These are phyloP conservation scores for Aphanomyces stellatus DNA, from an alignment of 352 stramenopile genomes.

Conservation along the genomic window DNA sequence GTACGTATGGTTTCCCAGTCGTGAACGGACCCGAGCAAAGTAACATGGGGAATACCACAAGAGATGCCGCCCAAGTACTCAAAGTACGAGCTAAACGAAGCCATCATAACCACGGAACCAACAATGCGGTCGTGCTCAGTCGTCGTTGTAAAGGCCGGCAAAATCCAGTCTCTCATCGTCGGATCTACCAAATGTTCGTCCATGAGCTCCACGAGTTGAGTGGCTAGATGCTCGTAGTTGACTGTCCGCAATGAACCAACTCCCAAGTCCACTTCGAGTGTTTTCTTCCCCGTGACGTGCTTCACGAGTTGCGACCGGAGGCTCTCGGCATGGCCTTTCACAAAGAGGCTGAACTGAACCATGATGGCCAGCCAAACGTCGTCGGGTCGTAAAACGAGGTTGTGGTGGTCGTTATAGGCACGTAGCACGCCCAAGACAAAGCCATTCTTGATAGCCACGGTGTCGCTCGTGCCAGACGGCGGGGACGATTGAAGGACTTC, in stretches of 20 bases:
- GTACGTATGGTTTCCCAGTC: constrained; percentile 9
- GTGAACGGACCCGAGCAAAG: background rate
- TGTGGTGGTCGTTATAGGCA: constrained; percentile 12
- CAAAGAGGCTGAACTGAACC: constrained; percentile 2
- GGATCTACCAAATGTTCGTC: constrained; percentile 1
- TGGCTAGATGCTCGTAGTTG: background rate
- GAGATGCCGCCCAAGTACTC: background rate
- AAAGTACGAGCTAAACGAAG: constrained; percentile 7
- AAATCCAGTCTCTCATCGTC: background rate
- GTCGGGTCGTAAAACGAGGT: constrained; percentile 13
- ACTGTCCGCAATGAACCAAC: background rate
- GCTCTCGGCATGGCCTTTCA: background rate
- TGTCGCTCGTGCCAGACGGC: background rate
- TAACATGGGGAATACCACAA: constrained; percentile 10
- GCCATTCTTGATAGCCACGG: background rate
- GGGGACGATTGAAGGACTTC: background rate
- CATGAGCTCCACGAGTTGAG: constrained; percentile 1
- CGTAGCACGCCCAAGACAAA: background rate
- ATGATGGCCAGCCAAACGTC: constrained; percentile 16
- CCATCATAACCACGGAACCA: constrained; percentile 14
- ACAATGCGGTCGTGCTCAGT: constrained; percentile 13
- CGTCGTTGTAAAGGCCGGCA: constrained; percentile 2
- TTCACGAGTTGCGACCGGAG: background rate
- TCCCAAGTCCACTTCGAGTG: background rate
- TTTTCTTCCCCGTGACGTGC: constrained; percentile 1